phyloP scores from a whole-genome alignment of 2,329 filamentous ascomycete genomes.

The Paecilomyces sp. region DNA sequence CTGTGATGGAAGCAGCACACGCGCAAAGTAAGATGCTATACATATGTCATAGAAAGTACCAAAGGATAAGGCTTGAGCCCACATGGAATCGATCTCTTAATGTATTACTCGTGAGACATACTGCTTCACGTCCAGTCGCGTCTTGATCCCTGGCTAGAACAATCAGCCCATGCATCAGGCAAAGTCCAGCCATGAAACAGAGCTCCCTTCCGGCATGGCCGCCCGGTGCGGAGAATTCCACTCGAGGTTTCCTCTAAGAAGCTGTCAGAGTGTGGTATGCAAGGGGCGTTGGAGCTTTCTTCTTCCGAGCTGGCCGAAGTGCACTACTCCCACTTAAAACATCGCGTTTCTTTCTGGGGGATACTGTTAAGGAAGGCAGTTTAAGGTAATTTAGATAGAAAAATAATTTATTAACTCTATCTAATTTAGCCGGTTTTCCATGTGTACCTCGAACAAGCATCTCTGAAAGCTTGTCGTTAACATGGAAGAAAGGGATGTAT shows the following conservation, averaged over 20 bases:
- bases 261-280: neutral
- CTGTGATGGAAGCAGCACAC: neutral
- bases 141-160: neutral
- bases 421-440: neutral
- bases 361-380: neutral
- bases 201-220: neutral
- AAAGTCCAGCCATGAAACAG: neutral
- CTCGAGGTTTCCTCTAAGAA: neutral
- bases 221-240: neutral
- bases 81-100: neutral
- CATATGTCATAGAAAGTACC: neutral
- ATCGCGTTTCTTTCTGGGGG: neutral
- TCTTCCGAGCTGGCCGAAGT: neutral
- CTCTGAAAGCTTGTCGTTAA: neutral
- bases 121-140: neutral
- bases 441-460: neutral
- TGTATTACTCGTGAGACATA: neutral
- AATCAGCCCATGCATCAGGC: neutral
- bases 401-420: neutral
- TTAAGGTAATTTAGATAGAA: neutral
- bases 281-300: neutral
- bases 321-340: neutral
- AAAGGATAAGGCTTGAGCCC: neutral
- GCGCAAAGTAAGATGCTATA: neutral
- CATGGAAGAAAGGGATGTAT: neutral